Evolutionary conservation across 768 basidiomycete genomes (phyloP).

Genomic region (Lactarius evosmus): DNA sequence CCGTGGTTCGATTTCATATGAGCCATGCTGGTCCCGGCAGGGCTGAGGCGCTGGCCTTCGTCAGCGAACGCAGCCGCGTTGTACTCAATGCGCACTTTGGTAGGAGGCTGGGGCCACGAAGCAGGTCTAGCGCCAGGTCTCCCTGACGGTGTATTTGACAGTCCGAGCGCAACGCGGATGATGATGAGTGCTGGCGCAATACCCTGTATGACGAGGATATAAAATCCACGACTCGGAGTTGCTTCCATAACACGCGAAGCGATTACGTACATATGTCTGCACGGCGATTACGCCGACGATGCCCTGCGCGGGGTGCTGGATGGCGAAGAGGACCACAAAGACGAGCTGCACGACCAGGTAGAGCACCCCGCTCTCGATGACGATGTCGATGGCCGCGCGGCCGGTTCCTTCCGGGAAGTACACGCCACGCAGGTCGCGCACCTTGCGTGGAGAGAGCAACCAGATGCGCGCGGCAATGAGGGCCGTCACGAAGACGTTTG

Average conservation of each 20-base stretch:
- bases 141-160: background rate
- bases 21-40: background rate
- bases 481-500: slow-evolving; percentile 42
- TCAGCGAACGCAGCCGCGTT: slow-evolving; percentile 1
- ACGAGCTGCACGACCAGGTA: slow-evolving; percentile 41
- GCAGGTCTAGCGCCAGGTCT: background rate
- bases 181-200: slow-evolving; percentile 19
- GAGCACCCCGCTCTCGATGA: slow-evolving; percentile 42
- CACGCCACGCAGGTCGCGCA: slow-evolving; percentile 6
- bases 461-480: slow-evolving; percentile 44
- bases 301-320: slow-evolving; percentile 36
- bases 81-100: slow-evolving; percentile 4
- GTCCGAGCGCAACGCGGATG: slow-evolving; percentile 18
- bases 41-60: background rate
- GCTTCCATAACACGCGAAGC: background rate
- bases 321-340: slow-evolving; percentile 41
- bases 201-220: slow-evolving; percentile 3
- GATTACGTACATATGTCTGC: slow-evolving; percentile 40
- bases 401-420: background rate
- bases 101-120: background rate
- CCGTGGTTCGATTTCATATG: background rate
- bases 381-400: slow-evolving; percentile 34
- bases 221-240: too few relatives aligned
- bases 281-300: slow-evolving; percentile 39
- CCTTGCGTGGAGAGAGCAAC: slow-evolving; percentile 28